phyloP scores from a whole-genome alignment of 805 yeast species.

The Candida insectorum region DNA sequence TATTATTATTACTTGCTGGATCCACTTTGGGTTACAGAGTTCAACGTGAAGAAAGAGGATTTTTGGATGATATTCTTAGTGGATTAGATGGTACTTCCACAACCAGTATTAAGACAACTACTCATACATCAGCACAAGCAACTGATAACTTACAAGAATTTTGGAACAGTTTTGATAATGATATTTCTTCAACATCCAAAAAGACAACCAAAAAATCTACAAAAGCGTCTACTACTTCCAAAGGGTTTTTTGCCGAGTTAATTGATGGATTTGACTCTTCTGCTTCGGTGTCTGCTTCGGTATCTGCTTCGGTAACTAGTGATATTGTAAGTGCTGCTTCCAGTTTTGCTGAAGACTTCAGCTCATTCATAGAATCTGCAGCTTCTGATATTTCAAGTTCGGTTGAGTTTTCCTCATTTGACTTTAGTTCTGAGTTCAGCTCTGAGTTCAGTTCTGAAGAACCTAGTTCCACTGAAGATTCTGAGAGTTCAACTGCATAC shows the following conservation, averaged over 20 bases:
- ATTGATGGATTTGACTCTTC: no score
- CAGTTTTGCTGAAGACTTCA: no score
- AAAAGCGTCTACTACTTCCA: background rate
- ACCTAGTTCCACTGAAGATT: no score
- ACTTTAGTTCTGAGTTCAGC: no score
- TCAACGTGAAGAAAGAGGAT: conserved; percentile 5
- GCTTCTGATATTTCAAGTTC: no score
- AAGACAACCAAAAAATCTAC: background rate
- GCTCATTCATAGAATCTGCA: no score
- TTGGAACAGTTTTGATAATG: conserved; percentile 9
- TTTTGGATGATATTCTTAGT: conserved; percentile 5
- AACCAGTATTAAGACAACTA: conserved; percentile 1
- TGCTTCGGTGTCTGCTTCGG: no score
- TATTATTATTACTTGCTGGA: background rate
- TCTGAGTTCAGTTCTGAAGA: no score
- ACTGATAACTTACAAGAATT: conserved; percentile 1
- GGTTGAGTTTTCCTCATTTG: no score
- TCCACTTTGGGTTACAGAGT: conserved; percentile 1
- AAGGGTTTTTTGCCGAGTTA: background rate
- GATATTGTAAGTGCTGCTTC: no score
- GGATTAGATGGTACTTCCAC: conserved; percentile 2
- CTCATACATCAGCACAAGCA: conserved; percentile 1
- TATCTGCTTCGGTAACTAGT: no score
- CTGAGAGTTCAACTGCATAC: no score
- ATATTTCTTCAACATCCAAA: conserved; percentile 1